phyloP scores from a whole-genome alignment of 1,139 yeast species.

The Trichomonascaceae sp. region DNA sequence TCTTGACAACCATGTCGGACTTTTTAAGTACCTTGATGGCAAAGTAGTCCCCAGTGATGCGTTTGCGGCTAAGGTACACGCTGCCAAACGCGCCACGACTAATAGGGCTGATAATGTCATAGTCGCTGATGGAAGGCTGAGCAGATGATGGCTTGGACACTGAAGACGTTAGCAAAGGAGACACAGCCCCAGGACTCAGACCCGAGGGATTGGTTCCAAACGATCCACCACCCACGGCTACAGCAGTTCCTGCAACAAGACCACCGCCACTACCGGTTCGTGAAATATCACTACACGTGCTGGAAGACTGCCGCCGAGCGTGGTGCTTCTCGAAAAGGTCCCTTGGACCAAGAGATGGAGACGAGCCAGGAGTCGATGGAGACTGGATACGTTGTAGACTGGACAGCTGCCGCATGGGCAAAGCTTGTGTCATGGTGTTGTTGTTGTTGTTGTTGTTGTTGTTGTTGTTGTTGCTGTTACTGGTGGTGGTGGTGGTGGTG shows the following conservation, averaged over 20 bases:
- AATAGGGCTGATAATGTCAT: slow-evolving; percentile 82
- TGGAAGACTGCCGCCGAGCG: slow-evolving; percentile 18
- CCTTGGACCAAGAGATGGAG: slow-evolving; percentile 19
- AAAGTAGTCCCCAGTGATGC: slow-evolving; percentile 82
- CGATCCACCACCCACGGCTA: too few species aligned
- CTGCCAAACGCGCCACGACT: slow-evolving; percentile 98
- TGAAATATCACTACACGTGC: slow-evolving; percentile 14
- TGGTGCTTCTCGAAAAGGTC: slow-evolving; percentile 12
- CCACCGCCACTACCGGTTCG: slow-evolving; percentile 15
- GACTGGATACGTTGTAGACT: slow-evolving; percentile 8
- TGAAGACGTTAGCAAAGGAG: slow-evolving; percentile 66
- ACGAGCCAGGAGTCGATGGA: slow-evolving; percentile 17
- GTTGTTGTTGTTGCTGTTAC: too few species aligned
- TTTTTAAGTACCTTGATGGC: slow-evolving; percentile 93
- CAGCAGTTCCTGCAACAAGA: not conserved
- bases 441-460: too few species aligned
- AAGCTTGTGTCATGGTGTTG: slow-evolving; percentile 5
- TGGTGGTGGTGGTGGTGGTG: too few species aligned
- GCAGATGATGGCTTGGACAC: slow-evolving; percentile 24
- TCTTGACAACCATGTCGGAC: slow-evolving; percentile 92
- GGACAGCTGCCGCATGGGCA: slow-evolving; percentile 11
- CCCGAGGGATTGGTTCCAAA: too few species aligned
- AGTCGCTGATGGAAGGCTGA: slow-evolving; percentile 67
- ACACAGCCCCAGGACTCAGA: slow-evolving; percentile 38
- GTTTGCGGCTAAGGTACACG: slow-evolving; percentile 74